These are phyloP conservation scores for Talaromyces stipitatus DNA, from an alignment of 495 filamentous ascomycete species.

Conservation along the genomic window DNA sequence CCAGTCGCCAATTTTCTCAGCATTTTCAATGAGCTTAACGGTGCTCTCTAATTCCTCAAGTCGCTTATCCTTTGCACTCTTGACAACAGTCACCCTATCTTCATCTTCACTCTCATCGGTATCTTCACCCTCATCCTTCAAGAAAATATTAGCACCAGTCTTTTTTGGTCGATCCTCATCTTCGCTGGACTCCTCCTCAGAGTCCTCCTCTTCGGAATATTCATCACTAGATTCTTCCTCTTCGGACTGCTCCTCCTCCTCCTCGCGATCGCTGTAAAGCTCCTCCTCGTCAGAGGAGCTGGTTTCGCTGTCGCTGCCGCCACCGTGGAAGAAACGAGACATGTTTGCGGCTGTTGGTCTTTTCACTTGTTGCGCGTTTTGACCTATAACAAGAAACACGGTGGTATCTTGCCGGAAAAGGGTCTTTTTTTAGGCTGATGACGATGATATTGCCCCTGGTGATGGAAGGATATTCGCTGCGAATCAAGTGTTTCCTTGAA, in stretches of 20 bases:
- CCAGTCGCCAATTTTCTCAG: constrained; percentile 96
- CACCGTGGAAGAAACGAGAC: constrained; percentile 95
- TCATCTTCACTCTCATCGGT: constrained; percentile 82
- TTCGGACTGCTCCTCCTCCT: constrained; percentile 51
- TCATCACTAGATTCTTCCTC: constrained; percentile 77
- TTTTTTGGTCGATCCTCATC: constrained; percentile 56
- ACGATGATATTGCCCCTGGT: neutral
- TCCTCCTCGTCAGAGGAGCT: constrained; percentile 78
- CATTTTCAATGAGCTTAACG: constrained; percentile 87
- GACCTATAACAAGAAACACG: neutral
- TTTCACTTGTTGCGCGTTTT: neutral
- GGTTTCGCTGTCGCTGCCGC: constrained; percentile 76
- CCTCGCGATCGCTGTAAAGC: constrained; percentile 71
- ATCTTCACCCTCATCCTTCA: constrained; percentile 64
- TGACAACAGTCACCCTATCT: constrained; percentile 72
- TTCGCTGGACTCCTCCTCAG: constrained; percentile 50
- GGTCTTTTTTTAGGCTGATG: neutral
- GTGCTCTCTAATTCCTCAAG: constrained; percentile 87
- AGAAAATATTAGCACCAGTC: constrained; percentile 69
- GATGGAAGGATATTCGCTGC: neutral
- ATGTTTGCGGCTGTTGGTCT: constrained; percentile 31
- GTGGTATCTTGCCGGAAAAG: neutral
- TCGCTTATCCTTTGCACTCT: constrained; percentile 97
- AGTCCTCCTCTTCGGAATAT: constrained; percentile 39
- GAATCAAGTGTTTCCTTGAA: constrained; percentile 4